Evolutionary conservation across 345 rosid genomes (phyloP), one percentile per base, ranked within the genome.

Genomic region (Gossypium longicalyx): DNA sequence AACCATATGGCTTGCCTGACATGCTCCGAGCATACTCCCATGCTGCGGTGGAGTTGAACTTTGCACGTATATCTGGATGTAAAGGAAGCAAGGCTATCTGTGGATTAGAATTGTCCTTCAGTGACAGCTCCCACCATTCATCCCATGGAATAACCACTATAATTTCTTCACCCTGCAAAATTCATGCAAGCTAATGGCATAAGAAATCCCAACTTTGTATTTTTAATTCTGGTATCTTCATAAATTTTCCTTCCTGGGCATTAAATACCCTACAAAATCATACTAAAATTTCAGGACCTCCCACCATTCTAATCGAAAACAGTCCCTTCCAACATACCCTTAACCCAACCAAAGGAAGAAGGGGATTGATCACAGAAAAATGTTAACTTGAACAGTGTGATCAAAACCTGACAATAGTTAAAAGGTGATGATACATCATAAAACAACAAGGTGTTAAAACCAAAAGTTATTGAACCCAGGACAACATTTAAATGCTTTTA

Each of bases 1-100:
- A 95, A 75, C 99, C 99, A 82, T 95, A 95, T n/a, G 98, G 98
- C 75, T 91, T 90, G 65, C 99, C 99, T 41, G 89, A 83, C 99
- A 95, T 95, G 86, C 94, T 95, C 53, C 81, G 84, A 12, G 96
- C 93, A 77, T 89, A 95, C 75, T 93, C 97, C 99, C 99, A 95
- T 13, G 99, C 99, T 76, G 99, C 94, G 34, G 94, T 88, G 70
- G 81, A 72, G 85, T 95, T 90, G 80, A 95, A 93, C 78, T 82
- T 91, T 54, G 85, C 91, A 70, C 93, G 92, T 25, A 90, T 70
- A 27, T 90, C 90, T 0, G 94, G 90, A 86, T 91, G 98, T 72
- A 93, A 58, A 58, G 99, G 98, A 82, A 95, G 98, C 76, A 95
- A 83, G 23, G 92, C 96, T 73, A 95, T 81, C 57, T 95, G 99